These are phyloP conservation scores for Pyrenula massariospora DNA, from an alignment of 495 filamentous ascomycete species.

Conservation along the genomic window DNA sequence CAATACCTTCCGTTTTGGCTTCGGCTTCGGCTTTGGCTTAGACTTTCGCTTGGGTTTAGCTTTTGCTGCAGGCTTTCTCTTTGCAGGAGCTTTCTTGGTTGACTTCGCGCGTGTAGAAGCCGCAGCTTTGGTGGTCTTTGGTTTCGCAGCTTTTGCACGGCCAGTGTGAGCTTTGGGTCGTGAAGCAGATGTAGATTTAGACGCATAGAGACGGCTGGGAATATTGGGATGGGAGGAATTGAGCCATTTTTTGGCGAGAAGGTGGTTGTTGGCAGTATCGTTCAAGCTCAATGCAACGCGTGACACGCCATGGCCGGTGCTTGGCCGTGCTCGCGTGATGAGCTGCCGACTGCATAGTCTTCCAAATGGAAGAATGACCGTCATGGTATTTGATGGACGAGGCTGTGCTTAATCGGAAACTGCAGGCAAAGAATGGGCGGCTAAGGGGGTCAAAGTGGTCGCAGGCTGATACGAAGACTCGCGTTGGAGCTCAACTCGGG, in stretches of 20 bases:
- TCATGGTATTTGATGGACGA: not conserved
- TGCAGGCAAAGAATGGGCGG: not conserved
- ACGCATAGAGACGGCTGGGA: constrained; percentile 18
- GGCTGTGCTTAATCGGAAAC: not conserved
- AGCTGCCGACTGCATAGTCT: not conserved
- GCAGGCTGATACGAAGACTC: not conserved
- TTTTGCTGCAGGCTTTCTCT: constrained; percentile 11
- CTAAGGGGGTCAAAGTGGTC: not conserved
- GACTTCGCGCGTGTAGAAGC: constrained; percentile 6
- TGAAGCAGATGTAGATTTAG: constrained; percentile 3
- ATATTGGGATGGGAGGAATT: not conserved
- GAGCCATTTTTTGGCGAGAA: not conserved
- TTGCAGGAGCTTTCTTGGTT: constrained; percentile 7
- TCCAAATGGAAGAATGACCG: not conserved
- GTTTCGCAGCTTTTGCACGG: constrained; percentile 4
- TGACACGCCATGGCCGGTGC: not conserved
- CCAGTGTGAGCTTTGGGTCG: constrained; percentile 18
- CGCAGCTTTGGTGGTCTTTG: constrained; percentile 5
- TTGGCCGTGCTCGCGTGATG: not conserved
- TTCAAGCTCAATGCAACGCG: not conserved
- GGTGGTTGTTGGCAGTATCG: not conserved
- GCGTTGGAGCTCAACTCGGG: not conserved
- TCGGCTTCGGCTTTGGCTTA: constrained; percentile 3
- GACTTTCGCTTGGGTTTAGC: constrained; percentile 10
- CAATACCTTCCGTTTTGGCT: constrained; percentile 8